Conservation (phyloP, 805 yeast species). For the Cephaloascus fragrans region DNA sequence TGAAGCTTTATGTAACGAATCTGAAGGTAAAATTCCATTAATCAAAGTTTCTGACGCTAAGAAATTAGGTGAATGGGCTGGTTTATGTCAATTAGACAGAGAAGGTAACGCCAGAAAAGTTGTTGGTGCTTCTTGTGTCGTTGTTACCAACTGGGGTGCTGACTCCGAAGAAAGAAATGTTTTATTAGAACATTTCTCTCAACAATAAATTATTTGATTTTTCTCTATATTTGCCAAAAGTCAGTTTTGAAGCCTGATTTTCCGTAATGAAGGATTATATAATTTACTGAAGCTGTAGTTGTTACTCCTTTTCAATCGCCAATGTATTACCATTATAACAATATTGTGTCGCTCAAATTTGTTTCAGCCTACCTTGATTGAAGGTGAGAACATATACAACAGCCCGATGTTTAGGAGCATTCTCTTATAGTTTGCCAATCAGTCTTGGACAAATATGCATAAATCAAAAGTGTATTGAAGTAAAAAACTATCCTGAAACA, state of each 20-base stretch:
- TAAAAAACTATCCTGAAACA: no score
- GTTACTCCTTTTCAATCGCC: no score
- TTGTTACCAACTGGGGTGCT: constrained; percentile 99
- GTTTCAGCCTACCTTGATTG: no score
- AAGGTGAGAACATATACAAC: no score
- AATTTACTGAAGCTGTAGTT: no score
- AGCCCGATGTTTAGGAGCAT: no score
- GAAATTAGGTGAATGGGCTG: constrained; percentile 77
- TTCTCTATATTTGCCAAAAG: background rate
- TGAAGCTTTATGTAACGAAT: constrained; percentile 98
- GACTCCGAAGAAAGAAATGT: constrained; percentile 96
- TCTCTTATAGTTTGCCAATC: no score
- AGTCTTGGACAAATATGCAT: no score
- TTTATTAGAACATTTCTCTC: constrained; percentile 92
- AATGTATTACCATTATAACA: no score
- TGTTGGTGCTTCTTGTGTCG: constrained; percentile 99
- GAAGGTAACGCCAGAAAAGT: constrained; percentile 99
- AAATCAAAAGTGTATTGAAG: no score
- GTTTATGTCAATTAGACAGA: constrained; percentile 8
- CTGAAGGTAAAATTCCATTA: constrained; percentile 92
- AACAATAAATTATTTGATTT: constrained; percentile 45
- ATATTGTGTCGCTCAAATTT: no score
- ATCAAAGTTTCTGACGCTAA: constrained; percentile 99
- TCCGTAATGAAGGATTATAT: no score
- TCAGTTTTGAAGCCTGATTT: background rate